phyloP scores from a whole-genome alignment of 495 filamentous ascomycete genomes.

The Letharia columbiana region DNA sequence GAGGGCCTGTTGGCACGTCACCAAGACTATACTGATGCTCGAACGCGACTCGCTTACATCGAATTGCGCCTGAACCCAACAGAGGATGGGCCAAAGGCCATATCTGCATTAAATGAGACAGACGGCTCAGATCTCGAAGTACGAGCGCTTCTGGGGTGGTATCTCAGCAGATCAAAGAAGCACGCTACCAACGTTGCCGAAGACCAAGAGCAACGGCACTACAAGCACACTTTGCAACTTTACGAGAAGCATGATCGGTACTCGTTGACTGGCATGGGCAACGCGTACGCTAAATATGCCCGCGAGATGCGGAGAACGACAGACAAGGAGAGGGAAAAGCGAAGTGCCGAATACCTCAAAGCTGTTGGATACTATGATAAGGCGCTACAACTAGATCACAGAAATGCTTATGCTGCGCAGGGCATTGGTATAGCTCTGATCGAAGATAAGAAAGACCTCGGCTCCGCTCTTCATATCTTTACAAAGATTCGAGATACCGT shows the following conservation, averaged over 20 bases:
- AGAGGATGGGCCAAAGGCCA: conserved; percentile 76
- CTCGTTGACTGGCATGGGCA: conserved; percentile 91
- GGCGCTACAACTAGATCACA: conserved; percentile 80
- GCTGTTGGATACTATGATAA: conserved; percentile 99
- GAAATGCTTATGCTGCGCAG: conserved; percentile 92
- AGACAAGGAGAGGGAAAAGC: conserved; percentile 82
- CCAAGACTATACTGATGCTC: conserved; percentile 83
- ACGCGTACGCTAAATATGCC: conserved; percentile 74
- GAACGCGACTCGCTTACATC: conserved; percentile 80
- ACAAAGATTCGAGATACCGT: conserved; percentile 80
- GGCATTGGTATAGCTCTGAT: conserved; percentile 88
- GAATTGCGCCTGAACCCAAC: conserved; percentile 71
- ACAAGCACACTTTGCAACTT: conserved; percentile 89
- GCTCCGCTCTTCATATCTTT: conserved; percentile 72
- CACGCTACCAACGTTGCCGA: conserved; percentile 70
- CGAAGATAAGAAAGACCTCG: conserved; percentile 84
- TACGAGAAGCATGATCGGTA: conserved; percentile 97
- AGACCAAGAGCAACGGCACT: conserved; percentile 83
- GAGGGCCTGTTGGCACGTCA: conserved; percentile 75
- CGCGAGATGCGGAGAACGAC: conserved; percentile 89
- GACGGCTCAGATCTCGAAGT: conserved; percentile 81
- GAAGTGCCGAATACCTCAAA: conserved; percentile 73
- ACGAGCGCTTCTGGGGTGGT: conserved; percentile 88
- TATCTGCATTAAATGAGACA: conserved; percentile 70
- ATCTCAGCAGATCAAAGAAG: conserved; percentile 76